A percentile compares a stretch with the other conserved stretches of the same genome.
Conservation (phyloP, 371 early-diverging fungal genomes). For the Blastocladiella emersonii region DNA sequence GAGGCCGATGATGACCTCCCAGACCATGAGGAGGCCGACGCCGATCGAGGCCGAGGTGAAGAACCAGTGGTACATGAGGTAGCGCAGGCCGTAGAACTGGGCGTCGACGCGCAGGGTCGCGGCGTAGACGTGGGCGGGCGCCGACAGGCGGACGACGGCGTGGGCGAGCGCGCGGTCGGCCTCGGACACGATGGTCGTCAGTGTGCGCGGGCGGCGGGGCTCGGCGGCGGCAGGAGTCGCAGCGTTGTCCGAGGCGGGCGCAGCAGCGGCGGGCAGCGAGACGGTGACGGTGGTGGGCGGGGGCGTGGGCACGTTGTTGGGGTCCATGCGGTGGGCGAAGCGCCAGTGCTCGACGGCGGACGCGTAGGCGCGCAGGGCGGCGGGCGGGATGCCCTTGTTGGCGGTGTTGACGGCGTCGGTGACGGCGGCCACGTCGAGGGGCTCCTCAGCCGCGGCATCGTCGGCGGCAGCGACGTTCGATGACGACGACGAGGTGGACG, state of each 20-base stretch:
- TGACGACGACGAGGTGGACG: not conserved
- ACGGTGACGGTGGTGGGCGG: not conserved
- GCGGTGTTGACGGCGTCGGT: not conserved
- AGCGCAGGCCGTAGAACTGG: constrained; percentile 35
- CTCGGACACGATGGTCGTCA: no score
- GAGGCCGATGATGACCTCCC: constrained; percentile 8
- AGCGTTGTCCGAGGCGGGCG: not conserved
- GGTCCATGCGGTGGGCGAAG: not conserved
- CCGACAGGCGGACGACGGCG: constrained; percentile 14
- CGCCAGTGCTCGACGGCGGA: not conserved
- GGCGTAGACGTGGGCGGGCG: constrained; percentile 22
- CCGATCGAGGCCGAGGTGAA: constrained; percentile 10
- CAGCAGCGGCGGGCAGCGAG: not conserved
- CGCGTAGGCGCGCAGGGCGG: not conserved
- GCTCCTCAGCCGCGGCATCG: not conserved
- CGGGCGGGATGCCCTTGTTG: not conserved
- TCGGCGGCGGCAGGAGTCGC: not conserved
- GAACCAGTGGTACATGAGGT: constrained; percentile 40
- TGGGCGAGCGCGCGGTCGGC: not conserved
- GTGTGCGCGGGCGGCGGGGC: not conserved
- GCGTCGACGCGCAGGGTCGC: constrained; percentile 22
- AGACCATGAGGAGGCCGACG: constrained; percentile 10
- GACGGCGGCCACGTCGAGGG: not conserved
- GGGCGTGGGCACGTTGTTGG: not conserved
- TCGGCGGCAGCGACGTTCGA: no score